Evolutionary conservation across 2,329 filamentous ascomycete genomes (phyloP).

Genomic region (Fusarium nematophilum): DNA sequence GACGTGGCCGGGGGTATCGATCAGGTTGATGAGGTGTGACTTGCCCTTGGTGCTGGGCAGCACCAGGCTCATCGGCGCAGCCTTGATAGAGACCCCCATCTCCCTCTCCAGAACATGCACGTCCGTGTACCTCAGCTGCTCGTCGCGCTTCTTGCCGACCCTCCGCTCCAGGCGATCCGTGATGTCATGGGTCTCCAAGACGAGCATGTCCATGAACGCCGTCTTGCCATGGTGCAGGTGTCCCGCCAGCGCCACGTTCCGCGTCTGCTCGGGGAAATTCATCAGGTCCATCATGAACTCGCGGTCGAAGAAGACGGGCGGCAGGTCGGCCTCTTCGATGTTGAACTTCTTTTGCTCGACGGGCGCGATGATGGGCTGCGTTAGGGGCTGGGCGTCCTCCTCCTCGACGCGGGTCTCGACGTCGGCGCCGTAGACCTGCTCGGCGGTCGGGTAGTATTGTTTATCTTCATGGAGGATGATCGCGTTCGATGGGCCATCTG

Average conservation of each 20-base stretch:
- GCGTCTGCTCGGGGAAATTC: conserved; percentile 93
- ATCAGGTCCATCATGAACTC: conserved; percentile 95
- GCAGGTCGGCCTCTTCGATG: conserved; percentile 90
- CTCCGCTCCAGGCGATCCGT: conserved; percentile 81
- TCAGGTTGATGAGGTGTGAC: conserved; percentile 92
- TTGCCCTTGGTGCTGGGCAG: conserved; percentile 90
- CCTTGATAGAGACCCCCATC: conserved; percentile 90
- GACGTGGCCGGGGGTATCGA: conserved; percentile 97
- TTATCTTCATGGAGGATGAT: conserved; percentile 99
- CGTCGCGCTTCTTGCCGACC: conserved; percentile 83
- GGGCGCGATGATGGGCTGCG: conserved; percentile 92
- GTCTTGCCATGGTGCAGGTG: conserved; percentile 99
- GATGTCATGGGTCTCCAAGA: conserved; percentile 93
- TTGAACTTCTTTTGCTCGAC: conserved; percentile 96
- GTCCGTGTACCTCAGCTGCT: conserved; percentile 95
- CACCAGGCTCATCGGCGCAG: conserved; percentile 93
- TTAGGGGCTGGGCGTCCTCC: conserved; percentile 93
- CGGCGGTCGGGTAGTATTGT: conserved; percentile 98
- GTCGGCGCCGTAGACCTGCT: conserved; percentile 92
- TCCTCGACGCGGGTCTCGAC: conserved; percentile 97
- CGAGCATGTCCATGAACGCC: conserved; percentile 97
- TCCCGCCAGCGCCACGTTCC: conserved; percentile 91
- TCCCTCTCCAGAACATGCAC: conserved; percentile 90
- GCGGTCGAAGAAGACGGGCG: conserved; percentile 86
- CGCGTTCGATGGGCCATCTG: conserved; percentile 89